Percentiles rank a stretch among this genome's conserved stretches.
phyloP scores from a whole-genome alignment of 2,329 filamentous ascomycete genomes.

The Ophiostoma pallidulum region DNA sequence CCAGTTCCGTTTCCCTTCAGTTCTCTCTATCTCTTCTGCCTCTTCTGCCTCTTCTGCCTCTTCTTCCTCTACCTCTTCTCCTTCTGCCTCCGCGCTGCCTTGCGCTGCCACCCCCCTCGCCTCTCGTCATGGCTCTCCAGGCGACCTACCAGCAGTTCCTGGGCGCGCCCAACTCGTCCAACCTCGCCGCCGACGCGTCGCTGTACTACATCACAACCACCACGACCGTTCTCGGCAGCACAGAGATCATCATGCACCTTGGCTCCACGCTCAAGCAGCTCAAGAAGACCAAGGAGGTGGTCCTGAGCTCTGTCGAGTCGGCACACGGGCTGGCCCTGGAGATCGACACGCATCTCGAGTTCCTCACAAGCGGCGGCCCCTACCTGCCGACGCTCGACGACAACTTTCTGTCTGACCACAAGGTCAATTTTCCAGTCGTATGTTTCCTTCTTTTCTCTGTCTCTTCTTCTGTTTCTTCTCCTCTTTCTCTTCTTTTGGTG shows the following conservation, averaged over 20 bases:
- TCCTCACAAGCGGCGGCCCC: conserved; percentile 68
- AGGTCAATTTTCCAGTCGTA: conserved; percentile 73
- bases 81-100: not conserved
- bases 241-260: conserved; percentile 77
- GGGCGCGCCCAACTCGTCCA: conserved; percentile 51
- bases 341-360: conserved; percentile 74
- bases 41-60: not conserved
- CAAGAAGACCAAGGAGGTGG: conserved; percentile 71
- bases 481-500: no score
- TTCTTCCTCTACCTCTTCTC: not conserved
- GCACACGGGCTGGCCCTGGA: conserved; percentile 62
- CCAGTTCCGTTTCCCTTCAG: no score
- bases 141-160: conserved; percentile 63
- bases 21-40: no score
- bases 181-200: conserved; percentile 56
- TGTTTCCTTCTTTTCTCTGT: conserved; percentile 26
- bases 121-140: conserved; percentile 36
- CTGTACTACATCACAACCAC: conserved; percentile 88
- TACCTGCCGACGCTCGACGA: conserved; percentile 87
- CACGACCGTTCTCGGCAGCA: conserved; percentile 58
- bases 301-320: conserved; percentile 66
- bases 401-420: conserved; percentile 81
- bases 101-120: not conserved
- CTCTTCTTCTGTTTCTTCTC: no score
- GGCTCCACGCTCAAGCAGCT: conserved; percentile 60